Conservation (phyloP, 345 rosid species). For the Aethionema arabicum region DNA sequence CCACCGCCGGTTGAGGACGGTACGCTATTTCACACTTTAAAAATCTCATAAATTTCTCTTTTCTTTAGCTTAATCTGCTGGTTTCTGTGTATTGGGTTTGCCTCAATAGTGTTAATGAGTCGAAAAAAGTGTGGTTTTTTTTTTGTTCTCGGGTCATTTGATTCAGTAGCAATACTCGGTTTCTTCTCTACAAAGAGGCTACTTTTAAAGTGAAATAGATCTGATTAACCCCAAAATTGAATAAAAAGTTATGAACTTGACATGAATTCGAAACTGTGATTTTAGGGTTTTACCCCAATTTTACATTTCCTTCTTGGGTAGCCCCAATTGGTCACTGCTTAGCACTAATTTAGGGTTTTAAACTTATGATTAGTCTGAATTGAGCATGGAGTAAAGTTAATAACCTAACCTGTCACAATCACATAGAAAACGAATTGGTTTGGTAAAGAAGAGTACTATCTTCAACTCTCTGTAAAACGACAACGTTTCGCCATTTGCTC, state of each 20-base stretch:
- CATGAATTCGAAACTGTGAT: not conserved
- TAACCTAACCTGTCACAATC: not conserved
- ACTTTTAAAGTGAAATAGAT: conserved; percentile 3
- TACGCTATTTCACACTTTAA: conserved; percentile 30
- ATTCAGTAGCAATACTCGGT: not conserved
- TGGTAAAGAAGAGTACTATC: no score
- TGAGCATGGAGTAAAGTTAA: conserved; percentile 1
- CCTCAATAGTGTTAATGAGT: conserved; percentile 7
- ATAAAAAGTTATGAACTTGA: not conserved
- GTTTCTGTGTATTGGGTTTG: not conserved
- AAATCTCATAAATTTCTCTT: not conserved
- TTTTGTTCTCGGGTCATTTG: not conserved
- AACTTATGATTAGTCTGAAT: not conserved
- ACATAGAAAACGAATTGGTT: not conserved
- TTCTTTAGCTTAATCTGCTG: not conserved
- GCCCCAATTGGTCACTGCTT: no score
- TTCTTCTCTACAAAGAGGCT: not conserved
- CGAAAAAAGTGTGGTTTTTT: conserved; percentile 7
- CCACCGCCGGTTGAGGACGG: conserved; percentile 62
- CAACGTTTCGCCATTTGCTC: no score
- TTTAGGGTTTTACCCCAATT: not conserved
- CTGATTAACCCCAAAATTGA: not conserved
- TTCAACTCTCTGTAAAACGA: no score
- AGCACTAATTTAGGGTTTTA: not conserved
- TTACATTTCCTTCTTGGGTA: not conserved